phyloP scores from a whole-genome alignment of 202 grass and related monocot species.

The Saccharum hybrid region DNA sequence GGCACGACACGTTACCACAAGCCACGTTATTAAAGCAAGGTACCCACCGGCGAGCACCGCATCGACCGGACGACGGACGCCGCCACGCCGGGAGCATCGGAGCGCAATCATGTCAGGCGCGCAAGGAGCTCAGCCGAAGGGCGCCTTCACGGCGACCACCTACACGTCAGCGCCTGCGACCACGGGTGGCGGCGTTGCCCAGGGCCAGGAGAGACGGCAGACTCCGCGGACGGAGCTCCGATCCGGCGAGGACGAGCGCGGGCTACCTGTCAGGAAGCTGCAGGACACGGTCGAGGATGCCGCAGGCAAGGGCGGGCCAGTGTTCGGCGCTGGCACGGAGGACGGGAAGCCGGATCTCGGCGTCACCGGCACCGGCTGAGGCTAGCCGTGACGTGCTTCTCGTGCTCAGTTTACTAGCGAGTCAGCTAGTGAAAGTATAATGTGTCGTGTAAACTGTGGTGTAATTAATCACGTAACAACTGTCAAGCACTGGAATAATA shows the following conservation, averaged over 20 bases:
- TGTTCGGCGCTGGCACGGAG: constrained; percentile 60
- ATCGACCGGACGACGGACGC: too few relatives aligned
- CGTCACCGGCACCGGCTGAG: constrained; percentile 55
- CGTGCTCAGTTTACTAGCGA: neutral
- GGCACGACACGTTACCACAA: neutral
- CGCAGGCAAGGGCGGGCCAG: constrained; percentile 56
- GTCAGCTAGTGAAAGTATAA: neutral
- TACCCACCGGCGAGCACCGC: neutral
- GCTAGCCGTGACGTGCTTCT: neutral
- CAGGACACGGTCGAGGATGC: constrained; percentile 65
- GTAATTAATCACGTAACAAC: neutral
- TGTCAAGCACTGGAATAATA: neutral
- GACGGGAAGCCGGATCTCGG: constrained; percentile 64
- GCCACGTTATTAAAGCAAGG: neutral
- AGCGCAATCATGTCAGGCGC: constrained; percentile 59
- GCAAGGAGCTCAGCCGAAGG: constrained; percentile 80
- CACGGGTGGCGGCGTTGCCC: neutral
- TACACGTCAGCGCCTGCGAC: constrained; percentile 29
- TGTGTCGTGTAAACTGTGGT: neutral
- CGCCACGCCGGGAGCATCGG: too few relatives aligned
- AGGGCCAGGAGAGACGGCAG: constrained; percentile 21
- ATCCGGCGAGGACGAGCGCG: constrained; percentile 56
- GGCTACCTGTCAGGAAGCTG: constrained; percentile 47
- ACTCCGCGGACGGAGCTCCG: constrained; percentile 43
- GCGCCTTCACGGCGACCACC: constrained; percentile 63